Evolutionary conservation across 202 grass and related monocot genomes (phyloP).

Genomic region (Musa balbisiana): DNA sequence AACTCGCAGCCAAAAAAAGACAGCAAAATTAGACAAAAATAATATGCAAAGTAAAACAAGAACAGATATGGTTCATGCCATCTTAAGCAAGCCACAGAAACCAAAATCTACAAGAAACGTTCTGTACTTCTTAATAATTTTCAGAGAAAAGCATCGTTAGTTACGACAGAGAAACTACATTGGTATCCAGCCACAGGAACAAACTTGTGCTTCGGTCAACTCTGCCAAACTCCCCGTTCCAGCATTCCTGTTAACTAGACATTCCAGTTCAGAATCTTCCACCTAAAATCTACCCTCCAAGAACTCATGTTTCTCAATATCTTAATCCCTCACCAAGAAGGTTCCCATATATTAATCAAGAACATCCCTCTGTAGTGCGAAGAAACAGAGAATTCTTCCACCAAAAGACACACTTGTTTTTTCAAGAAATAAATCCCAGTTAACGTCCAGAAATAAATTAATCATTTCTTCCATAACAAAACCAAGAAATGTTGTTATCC

Average conservation of each 20-base stretch:
- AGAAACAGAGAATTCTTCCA: no score
- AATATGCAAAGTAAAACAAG: not conserved
- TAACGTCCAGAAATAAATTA: not conserved
- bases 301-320: no score
- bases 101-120: not conserved
- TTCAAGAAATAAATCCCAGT: no score
- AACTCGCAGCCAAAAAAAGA: not conserved
- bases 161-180: conserved; percentile 38
- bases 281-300: no score
- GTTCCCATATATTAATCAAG: no score
- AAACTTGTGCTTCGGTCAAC: conserved; percentile 87
- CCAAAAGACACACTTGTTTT: no score
- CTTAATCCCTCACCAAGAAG: no score
- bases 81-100: not conserved
- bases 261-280: not conserved
- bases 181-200: conserved; percentile 76
- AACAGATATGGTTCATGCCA: not conserved
- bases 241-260: conserved; percentile 53
- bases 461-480: no score
- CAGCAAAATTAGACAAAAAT: no score
- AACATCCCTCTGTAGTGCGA: no score
- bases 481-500: no score
- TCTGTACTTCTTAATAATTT: not conserved
- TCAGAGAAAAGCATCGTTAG: not conserved
- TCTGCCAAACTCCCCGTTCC: conserved; percentile 93